Percentiles rank a stretch among this genome's conserved stretches.
phyloP scores from a whole-genome alignment of 306 rosid genomes.

The Lathyrus tuberosus region DNA sequence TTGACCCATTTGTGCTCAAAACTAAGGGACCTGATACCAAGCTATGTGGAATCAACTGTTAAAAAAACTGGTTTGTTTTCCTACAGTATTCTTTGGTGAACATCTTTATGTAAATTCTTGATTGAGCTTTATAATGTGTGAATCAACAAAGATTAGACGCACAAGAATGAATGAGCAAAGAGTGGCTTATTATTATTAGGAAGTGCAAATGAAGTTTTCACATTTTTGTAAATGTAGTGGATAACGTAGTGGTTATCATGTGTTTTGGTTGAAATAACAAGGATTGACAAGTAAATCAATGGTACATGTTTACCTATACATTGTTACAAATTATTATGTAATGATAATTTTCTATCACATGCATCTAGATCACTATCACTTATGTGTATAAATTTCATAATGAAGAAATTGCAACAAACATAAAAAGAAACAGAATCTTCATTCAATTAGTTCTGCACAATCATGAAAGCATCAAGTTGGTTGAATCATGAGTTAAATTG shows the following conservation, averaged over 20 bases:
- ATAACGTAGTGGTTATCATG: constrained; percentile 35
- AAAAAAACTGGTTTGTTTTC: constrained; percentile 43
- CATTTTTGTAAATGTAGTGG: constrained; percentile 58
- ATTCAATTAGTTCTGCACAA: background rate
- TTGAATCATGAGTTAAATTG: background rate
- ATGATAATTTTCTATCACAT: constrained; percentile 12
- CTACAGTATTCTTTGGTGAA: constrained; percentile 46
- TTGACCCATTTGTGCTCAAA: constrained; percentile 83
- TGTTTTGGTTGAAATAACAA: constrained; percentile 42
- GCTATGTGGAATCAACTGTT: constrained; percentile 90
- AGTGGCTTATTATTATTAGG: constrained; percentile 52
- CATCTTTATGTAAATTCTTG: constrained; percentile 53
- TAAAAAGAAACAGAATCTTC: constrained; percentile 11
- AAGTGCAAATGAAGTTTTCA: constrained; percentile 54
- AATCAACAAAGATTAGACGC: constrained; percentile 40
- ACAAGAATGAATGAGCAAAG: constrained; percentile 56
- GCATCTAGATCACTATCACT: constrained; percentile 22
- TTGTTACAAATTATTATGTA: constrained; percentile 25
- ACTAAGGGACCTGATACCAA: constrained; percentile 89
- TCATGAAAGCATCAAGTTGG: constrained; percentile 18
- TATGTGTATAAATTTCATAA: constrained; percentile 12
- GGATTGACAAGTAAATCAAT: constrained; percentile 36
- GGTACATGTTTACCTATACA: constrained; percentile 33
- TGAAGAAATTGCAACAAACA: constrained; percentile 6
- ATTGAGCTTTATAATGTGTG: constrained; percentile 45